Percentiles rank a stretch among this genome's conserved stretches.
These are phyloP conservation scores for Cyberlindnera maritima DNA, from an alignment of 805 yeast species.

Conservation along the genomic window DNA sequence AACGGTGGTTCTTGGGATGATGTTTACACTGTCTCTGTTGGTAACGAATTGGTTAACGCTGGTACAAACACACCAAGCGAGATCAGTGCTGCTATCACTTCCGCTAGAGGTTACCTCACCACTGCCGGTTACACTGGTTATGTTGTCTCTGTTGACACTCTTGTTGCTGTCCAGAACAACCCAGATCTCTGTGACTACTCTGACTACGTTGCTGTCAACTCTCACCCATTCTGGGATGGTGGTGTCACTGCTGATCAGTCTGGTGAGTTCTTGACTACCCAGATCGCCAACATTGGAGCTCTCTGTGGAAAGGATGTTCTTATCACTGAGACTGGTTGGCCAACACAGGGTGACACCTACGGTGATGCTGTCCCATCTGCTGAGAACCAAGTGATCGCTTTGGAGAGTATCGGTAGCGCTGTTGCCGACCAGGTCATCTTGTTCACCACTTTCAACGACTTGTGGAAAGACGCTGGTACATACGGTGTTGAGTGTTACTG, in stretches of 20 bases:
- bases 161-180: slow-evolving; percentile 55
- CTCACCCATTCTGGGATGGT: slow-evolving; percentile 68
- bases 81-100: slow-evolving; percentile 44
- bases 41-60: slow-evolving; percentile 61
- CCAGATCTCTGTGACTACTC: slow-evolving; percentile 51
- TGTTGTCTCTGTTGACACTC: slow-evolving; percentile 63
- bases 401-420: slow-evolving; percentile 41
- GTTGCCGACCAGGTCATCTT: slow-evolving; percentile 50
- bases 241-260: slow-evolving; percentile 46
- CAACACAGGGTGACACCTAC: slow-evolving; percentile 53
- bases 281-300: slow-evolving; percentile 42
- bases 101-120: slow-evolving; percentile 45
- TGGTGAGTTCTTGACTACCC: slow-evolving; percentile 50
- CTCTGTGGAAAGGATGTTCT: slow-evolving; percentile 46
- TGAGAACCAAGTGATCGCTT: slow-evolving; percentile 49
- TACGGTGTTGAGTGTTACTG: slow-evolving; percentile 59
- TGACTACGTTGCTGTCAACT: slow-evolving; percentile 65
- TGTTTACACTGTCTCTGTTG: slow-evolving; percentile 57
- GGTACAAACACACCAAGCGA: slow-evolving; percentile 46
- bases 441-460: slow-evolving; percentile 62
- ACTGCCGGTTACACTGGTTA: slow-evolving; percentile 51
- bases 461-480: slow-evolving; percentile 57
- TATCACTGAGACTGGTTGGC: slow-evolving; percentile 72
- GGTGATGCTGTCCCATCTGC: slow-evolving; percentile 56
- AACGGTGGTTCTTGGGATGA: slow-evolving; percentile 52